These are phyloP conservation scores for Aspergillus sp. DNA, from an alignment of 2,329 filamentous ascomycete species.

Conservation along the genomic window DNA sequence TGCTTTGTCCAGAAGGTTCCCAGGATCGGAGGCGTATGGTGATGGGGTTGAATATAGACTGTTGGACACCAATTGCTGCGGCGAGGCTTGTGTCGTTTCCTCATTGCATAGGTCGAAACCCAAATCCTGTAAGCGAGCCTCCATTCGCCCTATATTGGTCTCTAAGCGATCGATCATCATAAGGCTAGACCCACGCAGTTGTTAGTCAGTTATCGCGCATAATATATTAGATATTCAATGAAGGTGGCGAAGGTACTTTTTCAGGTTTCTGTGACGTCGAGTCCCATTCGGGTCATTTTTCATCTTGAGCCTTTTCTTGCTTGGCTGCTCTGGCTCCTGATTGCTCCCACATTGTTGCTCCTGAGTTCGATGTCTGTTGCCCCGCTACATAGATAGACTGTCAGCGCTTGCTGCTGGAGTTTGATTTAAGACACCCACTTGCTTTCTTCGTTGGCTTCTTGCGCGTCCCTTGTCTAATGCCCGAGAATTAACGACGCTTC, in stretches of 20 bases:
- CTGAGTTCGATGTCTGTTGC: background rate
- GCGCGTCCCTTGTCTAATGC: background rate
- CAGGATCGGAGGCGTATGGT: background rate
- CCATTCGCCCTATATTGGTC: conserved; percentile 17
- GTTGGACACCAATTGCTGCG: background rate
- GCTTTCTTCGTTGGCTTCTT: background rate
- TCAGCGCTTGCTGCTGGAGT: background rate
- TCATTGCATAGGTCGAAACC: conserved; percentile 10
- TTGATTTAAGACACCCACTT: background rate
- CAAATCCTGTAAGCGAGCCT: conserved; percentile 13
- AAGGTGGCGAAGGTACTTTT: conserved; percentile 7
- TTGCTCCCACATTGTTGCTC: background rate
- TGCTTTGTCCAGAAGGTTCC: background rate
- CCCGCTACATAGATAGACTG: background rate
- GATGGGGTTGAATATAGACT: background rate
- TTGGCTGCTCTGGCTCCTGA: background rate
- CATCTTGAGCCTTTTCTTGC: background rate
- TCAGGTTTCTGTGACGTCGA: conserved; percentile 5
- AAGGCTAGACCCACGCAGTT: conserved; percentile 3
- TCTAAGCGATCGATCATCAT: conserved; percentile 20
- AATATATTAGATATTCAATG: background rate
- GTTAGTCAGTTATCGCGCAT: background rate
- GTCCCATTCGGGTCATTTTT: background rate
- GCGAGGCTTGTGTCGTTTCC: background rate
- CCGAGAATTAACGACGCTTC: background rate